Percentiles rank a stretch among this genome's conserved stretches.
phyloP scores from a whole-genome alignment of 768 basidiomycete genomes.

The Termitomyces sp. region DNA sequence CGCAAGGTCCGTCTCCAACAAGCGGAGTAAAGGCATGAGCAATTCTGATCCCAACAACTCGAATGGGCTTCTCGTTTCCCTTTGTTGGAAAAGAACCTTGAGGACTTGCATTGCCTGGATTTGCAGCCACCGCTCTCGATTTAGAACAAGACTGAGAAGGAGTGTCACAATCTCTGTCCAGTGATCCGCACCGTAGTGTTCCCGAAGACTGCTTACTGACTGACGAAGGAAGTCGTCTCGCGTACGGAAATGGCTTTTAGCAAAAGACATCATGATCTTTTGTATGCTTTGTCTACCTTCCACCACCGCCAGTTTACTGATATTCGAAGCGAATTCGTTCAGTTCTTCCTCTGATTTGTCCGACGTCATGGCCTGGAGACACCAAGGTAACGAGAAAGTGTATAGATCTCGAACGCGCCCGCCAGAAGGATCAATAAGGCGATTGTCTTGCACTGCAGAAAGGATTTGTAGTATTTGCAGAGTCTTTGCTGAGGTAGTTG shows the following conservation, averaged over 20 bases:
- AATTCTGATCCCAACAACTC: slow-evolving; percentile 78
- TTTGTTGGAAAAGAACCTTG: slow-evolving; percentile 82
- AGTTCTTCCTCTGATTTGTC: slow-evolving; percentile 56
- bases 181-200: slow-evolving; percentile 70
- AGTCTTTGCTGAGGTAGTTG: slow-evolving; percentile 57
- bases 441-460: slow-evolving; percentile 50
- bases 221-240: slow-evolving; percentile 92
- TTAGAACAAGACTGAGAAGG: slow-evolving; percentile 82
- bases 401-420: slow-evolving; percentile 79
- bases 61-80: slow-evolving; percentile 70
- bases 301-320: slow-evolving; percentile 63
- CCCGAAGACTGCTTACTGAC: slow-evolving; percentile 77
- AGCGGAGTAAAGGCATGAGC: slow-evolving; percentile 83
- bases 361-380: slow-evolving; percentile 69
- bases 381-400: slow-evolving; percentile 82
- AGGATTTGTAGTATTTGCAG: slow-evolving; percentile 64
- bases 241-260: slow-evolving; percentile 82
- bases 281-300: slow-evolving; percentile 76
- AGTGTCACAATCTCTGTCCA: slow-evolving; percentile 82
- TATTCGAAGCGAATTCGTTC: slow-evolving; percentile 65
- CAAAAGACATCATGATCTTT: slow-evolving; percentile 86
- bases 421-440: slow-evolving; percentile 65
- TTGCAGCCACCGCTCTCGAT: slow-evolving; percentile 75
- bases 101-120: slow-evolving; percentile 83
- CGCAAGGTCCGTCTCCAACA: slow-evolving; percentile 85